Evolutionary conservation across 2,329 filamentous ascomycete genomes (phyloP), one percentile per base, ranked within the genome.

Genomic region (Epichloe sylvatica): DNA sequence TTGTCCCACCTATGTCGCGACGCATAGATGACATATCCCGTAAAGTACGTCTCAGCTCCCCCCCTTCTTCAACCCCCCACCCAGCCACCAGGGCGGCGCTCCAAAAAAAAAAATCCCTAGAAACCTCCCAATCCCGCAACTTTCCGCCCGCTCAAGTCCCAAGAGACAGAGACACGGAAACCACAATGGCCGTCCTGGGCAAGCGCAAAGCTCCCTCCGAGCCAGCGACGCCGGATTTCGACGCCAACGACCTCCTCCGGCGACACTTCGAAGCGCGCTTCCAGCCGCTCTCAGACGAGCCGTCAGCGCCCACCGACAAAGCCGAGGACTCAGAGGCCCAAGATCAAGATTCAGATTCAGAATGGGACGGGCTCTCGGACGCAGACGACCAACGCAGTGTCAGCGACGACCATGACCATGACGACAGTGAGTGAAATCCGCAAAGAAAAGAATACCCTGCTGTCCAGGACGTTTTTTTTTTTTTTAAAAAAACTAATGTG

Each of bases 251-350:
- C 50, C 76, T 90, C 51, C 86, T 98, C 60, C 81, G 82, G 51
- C 80, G 79, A 57, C 84, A 91, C 62, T 97, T 97, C 62, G 92
- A 96, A 67, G 79, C 86, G 30, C 82, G 85, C 62, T 97, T 96
- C 70, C 78, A 81, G 62, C 88, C 91, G 8, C 65, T 95, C 38
- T 72, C 72, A 39, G 63, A 66, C 60, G 44, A 12, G 5, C 2
- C 25, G 3, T 23, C 41, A 11, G 4, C 8, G 33, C 19, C 7
- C 45, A 17, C 36, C 7, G 60, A 56, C n/a, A 49, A 50, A 30
- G 52, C 62, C 19, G 53, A 60, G 19, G 62, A 23, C 1, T 9
- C 11, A 9, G 23, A 43, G 9, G 34, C 30, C 13, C 25, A 35
- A 17, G 12, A n/a, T 9, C 44, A 47, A 13, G 51, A 53, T 9